These are phyloP conservation scores for Hymenoscyphus repandus DNA, from an alignment of 2,329 filamentous ascomycete genomes.

Conservation along the genomic window DNA sequence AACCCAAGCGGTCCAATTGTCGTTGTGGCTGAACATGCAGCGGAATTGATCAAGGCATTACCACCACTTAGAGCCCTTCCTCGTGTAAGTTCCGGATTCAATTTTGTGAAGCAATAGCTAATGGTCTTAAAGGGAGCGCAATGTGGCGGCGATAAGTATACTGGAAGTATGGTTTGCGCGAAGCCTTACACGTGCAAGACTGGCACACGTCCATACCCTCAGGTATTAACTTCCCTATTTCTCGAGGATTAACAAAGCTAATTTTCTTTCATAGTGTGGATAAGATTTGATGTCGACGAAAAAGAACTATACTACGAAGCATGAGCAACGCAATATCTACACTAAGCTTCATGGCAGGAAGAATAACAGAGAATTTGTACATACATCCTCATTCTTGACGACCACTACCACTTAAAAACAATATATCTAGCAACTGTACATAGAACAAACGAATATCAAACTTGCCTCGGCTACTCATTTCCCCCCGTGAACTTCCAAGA, in stretches of 20 bases:
- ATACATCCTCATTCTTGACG: not conserved
- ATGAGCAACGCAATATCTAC: not conserved
- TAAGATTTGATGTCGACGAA: not conserved
- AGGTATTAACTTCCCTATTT: not conserved
- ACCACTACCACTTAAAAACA: not conserved
- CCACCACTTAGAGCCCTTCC: not conserved
- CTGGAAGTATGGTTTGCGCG: not conserved
- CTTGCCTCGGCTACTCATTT: too few relatives aligned
- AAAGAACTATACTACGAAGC: not conserved
- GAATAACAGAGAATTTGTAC: not conserved
- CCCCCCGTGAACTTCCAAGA: too few relatives aligned
- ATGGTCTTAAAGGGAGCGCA: not conserved
- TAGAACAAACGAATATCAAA: too few relatives aligned
- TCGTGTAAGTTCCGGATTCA: too few relatives aligned
- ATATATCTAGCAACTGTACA: too few relatives aligned
- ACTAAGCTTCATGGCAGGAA: not conserved
- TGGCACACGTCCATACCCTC: not conserved
- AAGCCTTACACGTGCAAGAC: not conserved
- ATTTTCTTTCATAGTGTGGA: not conserved
- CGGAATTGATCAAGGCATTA: constrained; percentile 30
- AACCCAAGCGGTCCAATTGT: constrained; percentile 65
- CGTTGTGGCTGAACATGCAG: constrained; percentile 49
- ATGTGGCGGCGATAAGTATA: not conserved
- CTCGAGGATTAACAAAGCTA: not conserved
- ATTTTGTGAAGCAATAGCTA: too few relatives aligned